phyloP scores from a whole-genome alignment of 805 yeast genomes.

The Zygoascus ofunaensis region DNA sequence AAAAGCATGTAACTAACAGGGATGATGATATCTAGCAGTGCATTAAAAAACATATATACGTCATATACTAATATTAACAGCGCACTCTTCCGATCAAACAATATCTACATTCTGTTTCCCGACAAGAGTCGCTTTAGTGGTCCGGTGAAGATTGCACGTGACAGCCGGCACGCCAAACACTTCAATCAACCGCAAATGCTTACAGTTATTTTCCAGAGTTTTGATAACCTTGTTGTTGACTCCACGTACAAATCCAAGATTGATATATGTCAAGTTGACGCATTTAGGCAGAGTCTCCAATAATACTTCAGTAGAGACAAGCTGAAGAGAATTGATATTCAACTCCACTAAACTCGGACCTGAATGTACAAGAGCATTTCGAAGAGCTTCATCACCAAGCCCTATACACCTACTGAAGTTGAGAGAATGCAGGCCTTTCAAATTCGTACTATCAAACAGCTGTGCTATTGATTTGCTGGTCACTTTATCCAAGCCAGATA shows the following conservation, averaged over 20 bases:
- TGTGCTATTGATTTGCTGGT: conserved; percentile 58
- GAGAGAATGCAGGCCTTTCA: conserved; percentile 7
- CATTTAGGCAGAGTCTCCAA: conserved; percentile 26
- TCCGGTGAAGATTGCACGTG: conserved; percentile 7
- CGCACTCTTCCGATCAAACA: too few relatives aligned
- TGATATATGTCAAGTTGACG: conserved; percentile 58
- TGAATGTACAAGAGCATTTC: conserved; percentile 54
- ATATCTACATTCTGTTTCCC: conserved; percentile 60
- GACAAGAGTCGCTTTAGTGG: conserved; percentile 46
- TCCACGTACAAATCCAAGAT: conserved; percentile 71
- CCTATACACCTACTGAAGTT: conserved; percentile 55
- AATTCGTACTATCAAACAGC: conserved; percentile 38
- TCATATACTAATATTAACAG: background rate
- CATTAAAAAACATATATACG: background rate
- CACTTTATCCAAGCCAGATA: conserved; percentile 51
- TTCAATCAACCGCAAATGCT: conserved; percentile 56
- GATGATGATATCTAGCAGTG: background rate
- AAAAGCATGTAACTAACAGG: background rate
- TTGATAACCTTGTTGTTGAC: conserved; percentile 64
- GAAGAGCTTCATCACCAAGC: conserved; percentile 53
- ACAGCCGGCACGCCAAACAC: conserved; percentile 52
- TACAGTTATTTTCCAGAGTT: conserved; percentile 48
- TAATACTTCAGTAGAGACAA: conserved; percentile 36
- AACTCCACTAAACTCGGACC: conserved; percentile 58
- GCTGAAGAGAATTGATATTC: conserved; percentile 63